Conservation (phyloP, 805 yeast species). For the Cyberlindnera xylosilytica region DNA sequence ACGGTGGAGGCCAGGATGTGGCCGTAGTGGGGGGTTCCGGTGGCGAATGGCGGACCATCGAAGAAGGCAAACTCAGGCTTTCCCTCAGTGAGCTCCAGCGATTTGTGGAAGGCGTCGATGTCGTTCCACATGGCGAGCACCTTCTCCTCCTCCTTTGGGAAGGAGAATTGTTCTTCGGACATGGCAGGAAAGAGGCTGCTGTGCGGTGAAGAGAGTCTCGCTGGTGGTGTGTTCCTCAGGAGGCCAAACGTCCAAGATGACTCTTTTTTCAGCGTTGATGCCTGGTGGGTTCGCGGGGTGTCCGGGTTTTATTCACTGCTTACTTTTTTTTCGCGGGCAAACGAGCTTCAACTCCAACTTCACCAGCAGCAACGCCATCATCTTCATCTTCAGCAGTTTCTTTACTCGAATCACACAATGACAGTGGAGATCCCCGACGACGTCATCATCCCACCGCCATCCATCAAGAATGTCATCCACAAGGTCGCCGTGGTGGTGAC, state of each 20-base stretch:
- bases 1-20: constrained; percentile 96
- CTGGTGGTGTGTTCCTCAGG: no score
- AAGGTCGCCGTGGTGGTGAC: constrained; percentile 71
- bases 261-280: no score
- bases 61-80: constrained; percentile 87
- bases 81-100: constrained; percentile 78
- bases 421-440: constrained; percentile 36
- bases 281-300: no score
- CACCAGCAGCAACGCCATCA: no score
- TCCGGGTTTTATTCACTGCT: no score
- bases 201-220: no score
- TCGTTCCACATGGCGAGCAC: constrained; percentile 82
- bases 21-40: constrained; percentile 99
- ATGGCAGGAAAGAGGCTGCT: no score
- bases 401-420: no score
- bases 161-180: constrained; percentile 55
- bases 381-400: no score
- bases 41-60: constrained; percentile 99
- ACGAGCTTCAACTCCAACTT: no score
- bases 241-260: no score
- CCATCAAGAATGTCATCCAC: constrained; percentile 50
- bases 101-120: constrained; percentile 88
- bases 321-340: no score
- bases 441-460: constrained; percentile 53
- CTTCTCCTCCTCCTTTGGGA: constrained; percentile 87